These are phyloP conservation scores for Silene noctiflora DNA, from an alignment of 179 eudicot species.

Conservation along the genomic window DNA sequence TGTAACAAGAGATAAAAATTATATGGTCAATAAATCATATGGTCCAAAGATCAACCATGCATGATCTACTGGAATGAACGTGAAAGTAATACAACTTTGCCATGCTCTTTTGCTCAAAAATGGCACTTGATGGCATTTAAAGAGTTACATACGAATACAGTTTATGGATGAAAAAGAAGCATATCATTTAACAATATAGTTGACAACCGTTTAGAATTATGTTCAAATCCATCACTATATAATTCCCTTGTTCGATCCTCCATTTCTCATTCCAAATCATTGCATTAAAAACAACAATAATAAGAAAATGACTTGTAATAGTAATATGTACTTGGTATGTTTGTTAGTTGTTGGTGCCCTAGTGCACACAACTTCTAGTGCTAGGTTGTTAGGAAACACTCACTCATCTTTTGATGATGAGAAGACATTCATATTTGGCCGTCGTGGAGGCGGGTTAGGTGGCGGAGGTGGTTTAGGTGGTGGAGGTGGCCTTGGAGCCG, in stretches of 20 bases:
- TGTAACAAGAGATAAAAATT: too few relatives aligned
- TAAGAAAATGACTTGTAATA: conserved; percentile 19
- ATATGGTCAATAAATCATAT: background rate
- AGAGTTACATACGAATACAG: conserved; percentile 17
- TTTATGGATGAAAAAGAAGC: conserved; percentile 19
- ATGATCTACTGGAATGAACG: background rate
- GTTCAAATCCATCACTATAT: conserved; percentile 15
- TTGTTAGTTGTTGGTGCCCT: conserved; percentile 33
- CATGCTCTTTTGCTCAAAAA: conserved; percentile 16
- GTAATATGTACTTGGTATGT: conserved; percentile 22
- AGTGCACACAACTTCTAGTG: conserved; percentile 27
- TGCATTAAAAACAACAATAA: background rate
- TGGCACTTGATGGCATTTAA: conserved; percentile 24
- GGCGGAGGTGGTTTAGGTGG: conserved; percentile 14
- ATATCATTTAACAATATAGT: conserved; percentile 18
- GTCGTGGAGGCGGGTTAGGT: background rate
- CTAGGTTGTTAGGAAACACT: conserved; percentile 22
- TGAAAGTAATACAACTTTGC: conserved; percentile 13
- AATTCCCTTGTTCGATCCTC: conserved; percentile 14
- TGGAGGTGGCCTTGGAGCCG: conserved; percentile 20
- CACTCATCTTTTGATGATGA: conserved; percentile 6
- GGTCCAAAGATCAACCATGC: background rate
- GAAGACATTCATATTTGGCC: background rate
- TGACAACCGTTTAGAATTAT: conserved; percentile 16
- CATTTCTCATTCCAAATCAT: conserved; percentile 23